Evolutionary conservation across 495 filamentous ascomycete species (phyloP), one percentile per base, ranked within the genome.

Genomic region (Cenococcum geophilum): DNA sequence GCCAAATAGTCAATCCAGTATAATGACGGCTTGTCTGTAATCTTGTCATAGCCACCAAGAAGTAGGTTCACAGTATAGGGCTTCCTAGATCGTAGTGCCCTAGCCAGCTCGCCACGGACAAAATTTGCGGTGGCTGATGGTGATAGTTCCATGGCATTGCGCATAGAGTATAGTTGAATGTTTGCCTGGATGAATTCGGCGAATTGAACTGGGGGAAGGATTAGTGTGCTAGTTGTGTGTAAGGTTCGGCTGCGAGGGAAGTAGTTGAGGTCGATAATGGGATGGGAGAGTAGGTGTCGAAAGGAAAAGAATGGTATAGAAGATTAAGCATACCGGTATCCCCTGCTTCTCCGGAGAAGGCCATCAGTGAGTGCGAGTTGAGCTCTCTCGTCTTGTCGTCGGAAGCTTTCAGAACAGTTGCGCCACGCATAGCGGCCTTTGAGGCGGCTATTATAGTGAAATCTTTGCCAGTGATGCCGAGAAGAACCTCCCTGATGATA

Each of bases 131-230:
- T 85, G 12, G 92, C 93, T 25, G 86, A 82, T 14, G 93, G 92
- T 40, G 88, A 87, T 51, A 99, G 83, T 67, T 96, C 90, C 69
- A 87, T 86, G 68, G 90, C 86, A 72, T 97, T 97, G 63, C 93
- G 91, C 92, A 97, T 99, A 64, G 88, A 89, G 76, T 99, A 99
- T 71, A 99, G 87, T 75, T 92, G 88, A 69, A 95, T 86, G 72
- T 99, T 97, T 65, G 93, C 95, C 83, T 97, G 91, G 76, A 97
- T 91, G 78, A 91, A 97, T 79, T 99, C 93, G 70, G 93, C 90
- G 74, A 99, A 99, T 85, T 99, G 93, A 53, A 97, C 93, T 95
- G 73, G 37, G 48, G 1, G 18, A 27, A 27, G 49, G 8, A 12
- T 21, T 52, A 52, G 49, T 23, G 10, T 52, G 49, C 27, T 32